Evolutionary conservation across 1,139 yeast species (phyloP).

Genomic region (Candida sanyaensis): DNA sequence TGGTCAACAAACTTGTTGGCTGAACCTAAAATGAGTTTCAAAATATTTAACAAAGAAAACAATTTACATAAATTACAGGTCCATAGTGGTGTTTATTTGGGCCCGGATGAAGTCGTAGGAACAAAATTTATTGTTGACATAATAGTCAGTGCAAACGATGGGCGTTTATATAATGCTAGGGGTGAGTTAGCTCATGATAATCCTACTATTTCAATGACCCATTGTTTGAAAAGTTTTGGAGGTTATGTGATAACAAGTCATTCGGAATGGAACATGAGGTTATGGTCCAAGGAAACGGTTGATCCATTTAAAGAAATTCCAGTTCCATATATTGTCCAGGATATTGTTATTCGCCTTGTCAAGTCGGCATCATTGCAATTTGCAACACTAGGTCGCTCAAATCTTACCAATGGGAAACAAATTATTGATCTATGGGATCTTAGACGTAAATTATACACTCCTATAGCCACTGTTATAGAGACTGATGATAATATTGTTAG

Average conservation of each 20-base stretch:
- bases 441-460: slow-evolving; percentile 34
- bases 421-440: slow-evolving; percentile 61
- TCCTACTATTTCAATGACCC: slow-evolving; percentile 1
- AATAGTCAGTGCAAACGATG: slow-evolving; percentile 8
- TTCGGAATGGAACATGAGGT: slow-evolving; percentile 31
- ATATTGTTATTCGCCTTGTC: slow-evolving; percentile 44
- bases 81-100: slow-evolving; percentile 8
- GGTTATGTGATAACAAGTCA: slow-evolving; percentile 23
- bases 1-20: slow-evolving; percentile 46
- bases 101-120: slow-evolving; percentile 10
- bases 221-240: slow-evolving; percentile 4
- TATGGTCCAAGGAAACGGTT: slow-evolving; percentile 21
- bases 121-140: slow-evolving; percentile 4
- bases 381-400: slow-evolving; percentile 46
- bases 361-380: slow-evolving; percentile 38
- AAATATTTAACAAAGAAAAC: slow-evolving; percentile 10
- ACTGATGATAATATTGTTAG: slow-evolving; percentile 4
- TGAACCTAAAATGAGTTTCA: slow-evolving; percentile 27
- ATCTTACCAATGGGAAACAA: slow-evolving; percentile 23
- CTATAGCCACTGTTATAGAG: slow-evolving; percentile 24
- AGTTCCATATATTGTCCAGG: slow-evolving; percentile 43
- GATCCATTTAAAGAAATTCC: slow-evolving; percentile 19
- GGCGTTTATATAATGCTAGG: slow-evolving; percentile 8
- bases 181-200: slow-evolving; percentile 6
- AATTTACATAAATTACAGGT: not conserved